Evolutionary conservation across 192 early-diverging fungal species (phyloP).

Genomic region (Podila epigama): DNA sequence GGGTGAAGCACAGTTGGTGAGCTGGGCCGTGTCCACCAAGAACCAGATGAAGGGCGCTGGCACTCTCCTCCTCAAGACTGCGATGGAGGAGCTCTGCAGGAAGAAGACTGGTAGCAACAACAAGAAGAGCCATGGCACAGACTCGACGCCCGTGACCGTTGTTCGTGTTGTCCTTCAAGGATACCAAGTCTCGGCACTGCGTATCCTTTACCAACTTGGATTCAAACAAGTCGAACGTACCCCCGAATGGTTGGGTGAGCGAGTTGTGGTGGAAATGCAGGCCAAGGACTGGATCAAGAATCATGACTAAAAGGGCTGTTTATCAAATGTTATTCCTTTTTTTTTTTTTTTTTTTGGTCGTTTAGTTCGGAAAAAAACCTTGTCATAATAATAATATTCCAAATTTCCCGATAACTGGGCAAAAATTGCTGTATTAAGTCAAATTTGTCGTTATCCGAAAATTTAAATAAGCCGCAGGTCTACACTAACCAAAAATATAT

Average conservation of each 20-base stretch:
- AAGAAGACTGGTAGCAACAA: neutral
- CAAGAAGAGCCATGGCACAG: conserved; percentile 8
- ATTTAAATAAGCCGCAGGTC: too few relatives aligned
- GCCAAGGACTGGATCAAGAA: conserved; percentile 32
- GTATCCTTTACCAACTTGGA: conserved; percentile 36
- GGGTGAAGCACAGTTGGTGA: conserved; percentile 2
- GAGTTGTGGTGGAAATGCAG: conserved; percentile 23
- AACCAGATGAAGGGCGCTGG: conserved; percentile 15
- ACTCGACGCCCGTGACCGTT: conserved; percentile 7
- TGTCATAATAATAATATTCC: neutral
- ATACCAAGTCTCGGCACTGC: conserved; percentile 22
- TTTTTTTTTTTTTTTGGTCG: neutral
- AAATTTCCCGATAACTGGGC: neutral
- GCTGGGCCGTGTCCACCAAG: conserved; percentile 8
- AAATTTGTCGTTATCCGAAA: too few relatives aligned
- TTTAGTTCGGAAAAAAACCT: too few relatives aligned
- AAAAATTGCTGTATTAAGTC: too few relatives aligned
- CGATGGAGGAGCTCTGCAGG: conserved; percentile 22
- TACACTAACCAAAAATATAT: too few relatives aligned
- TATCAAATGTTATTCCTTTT: too few relatives aligned
- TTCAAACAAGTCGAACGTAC: conserved; percentile 25
- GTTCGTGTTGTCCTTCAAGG: conserved; percentile 26
- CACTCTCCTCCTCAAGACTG: conserved; percentile 23
- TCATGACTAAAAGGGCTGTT: neutral
- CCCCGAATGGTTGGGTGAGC: conserved; percentile 41